Percentiles rank a stretch among this genome's conserved stretches.
These are phyloP conservation scores for Cyberlindnera amylophila DNA, from an alignment of 805 yeast species.

Conservation along the genomic window DNA sequence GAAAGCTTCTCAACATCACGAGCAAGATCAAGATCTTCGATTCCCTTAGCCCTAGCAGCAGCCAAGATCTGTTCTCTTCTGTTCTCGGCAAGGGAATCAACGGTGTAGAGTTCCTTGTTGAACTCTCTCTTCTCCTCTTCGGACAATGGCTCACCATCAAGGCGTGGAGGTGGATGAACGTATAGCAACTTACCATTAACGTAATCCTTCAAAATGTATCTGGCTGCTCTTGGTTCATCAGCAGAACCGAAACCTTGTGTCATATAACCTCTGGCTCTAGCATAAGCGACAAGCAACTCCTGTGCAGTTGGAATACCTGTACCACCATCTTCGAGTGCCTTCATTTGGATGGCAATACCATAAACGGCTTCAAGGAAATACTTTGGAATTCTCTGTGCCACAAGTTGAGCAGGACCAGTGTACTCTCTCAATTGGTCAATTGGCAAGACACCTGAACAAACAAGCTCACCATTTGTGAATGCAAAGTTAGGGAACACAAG, in stretches of 20 bases:
- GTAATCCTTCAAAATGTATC: constrained; percentile 89
- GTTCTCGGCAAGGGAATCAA: constrained; percentile 62
- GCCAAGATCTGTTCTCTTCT: constrained; percentile 67
- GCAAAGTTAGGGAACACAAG: constrained; percentile 97
- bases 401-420: constrained; percentile 82
- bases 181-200: constrained; percentile 86
- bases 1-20: constrained; percentile 68
- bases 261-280: constrained; percentile 95
- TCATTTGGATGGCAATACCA: constrained; percentile 83
- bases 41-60: constrained; percentile 57
- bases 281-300: constrained; percentile 86
- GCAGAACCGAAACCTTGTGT: constrained; percentile 97
- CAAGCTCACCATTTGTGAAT: constrained; percentile 92
- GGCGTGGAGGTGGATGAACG: constrained; percentile 83
- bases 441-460: constrained; percentile 97
- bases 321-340: constrained; percentile 82
- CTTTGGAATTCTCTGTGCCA: constrained; percentile 86
- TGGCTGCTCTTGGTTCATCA: constrained; percentile 91
- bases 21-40: constrained; percentile 57
- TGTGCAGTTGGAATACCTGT: constrained; percentile 84
- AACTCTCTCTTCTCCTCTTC: constrained; percentile 57
- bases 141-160: constrained; percentile 40
- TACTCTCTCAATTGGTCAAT: constrained; percentile 94
- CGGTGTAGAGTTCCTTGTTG: constrained; percentile 69
- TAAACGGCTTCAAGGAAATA: constrained; percentile 84